Evolutionary conservation across 257 asterid genomes (phyloP).

Genomic region (Paraleonurus japonicus): DNA sequence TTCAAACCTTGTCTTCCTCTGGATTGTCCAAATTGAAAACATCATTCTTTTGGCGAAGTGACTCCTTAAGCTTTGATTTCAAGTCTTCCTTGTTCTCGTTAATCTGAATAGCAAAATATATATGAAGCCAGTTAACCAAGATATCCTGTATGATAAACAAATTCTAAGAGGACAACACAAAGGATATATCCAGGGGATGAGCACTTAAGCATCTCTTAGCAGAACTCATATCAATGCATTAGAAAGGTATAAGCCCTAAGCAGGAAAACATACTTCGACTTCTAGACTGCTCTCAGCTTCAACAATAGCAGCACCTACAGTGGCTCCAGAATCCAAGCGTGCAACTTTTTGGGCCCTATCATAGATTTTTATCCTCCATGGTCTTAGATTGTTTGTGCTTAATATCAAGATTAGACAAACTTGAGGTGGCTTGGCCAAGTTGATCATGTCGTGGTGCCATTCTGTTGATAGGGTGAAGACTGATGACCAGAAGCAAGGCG

Average conservation of each 20-base stretch:
- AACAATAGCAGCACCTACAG: constrained; percentile 87
- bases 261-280: constrained; percentile 67
- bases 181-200: constrained; percentile 3
- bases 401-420: constrained; percentile 45
- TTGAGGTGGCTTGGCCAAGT: constrained; percentile 53
- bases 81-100: constrained; percentile 78
- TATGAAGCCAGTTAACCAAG: constrained; percentile 2
- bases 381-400: constrained; percentile 37
- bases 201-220: constrained; percentile 14
- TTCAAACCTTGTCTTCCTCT: constrained; percentile 84
- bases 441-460: constrained; percentile 42
- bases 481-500: constrained; percentile 95
- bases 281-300: constrained; percentile 86
- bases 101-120: constrained; percentile 36
- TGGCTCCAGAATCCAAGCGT: constrained; percentile 65
- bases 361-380: constrained; percentile 31
- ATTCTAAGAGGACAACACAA: constrained; percentile 3
- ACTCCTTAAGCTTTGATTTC: constrained; percentile 70
- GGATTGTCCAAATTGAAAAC: constrained; percentile 61
- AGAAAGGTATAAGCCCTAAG: constrained; percentile 24
- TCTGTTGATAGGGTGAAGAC: constrained; percentile 72
- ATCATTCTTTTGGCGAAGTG: constrained; percentile 81
- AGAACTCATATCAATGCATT: constrained; percentile 16
- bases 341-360: constrained; percentile 59
- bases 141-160: constrained; percentile 1